Percentiles rank a stretch among this genome's conserved stretches.
phyloP scores from a whole-genome alignment of 2,329 filamentous ascomycete genomes.

The Amylocarpus encephaloides region DNA sequence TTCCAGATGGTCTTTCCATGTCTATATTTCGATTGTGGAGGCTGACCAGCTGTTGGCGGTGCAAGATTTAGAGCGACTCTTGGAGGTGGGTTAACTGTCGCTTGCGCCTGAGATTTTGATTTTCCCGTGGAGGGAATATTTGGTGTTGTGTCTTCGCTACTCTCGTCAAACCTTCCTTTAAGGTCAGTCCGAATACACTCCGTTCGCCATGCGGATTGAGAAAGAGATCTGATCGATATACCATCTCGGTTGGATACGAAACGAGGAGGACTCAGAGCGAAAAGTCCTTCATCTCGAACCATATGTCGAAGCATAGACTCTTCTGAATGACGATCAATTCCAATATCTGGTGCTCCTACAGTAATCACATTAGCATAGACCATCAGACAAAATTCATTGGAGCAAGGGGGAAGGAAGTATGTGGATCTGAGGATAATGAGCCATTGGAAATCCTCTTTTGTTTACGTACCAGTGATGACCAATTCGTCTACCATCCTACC shows the following conservation, averaged over 20 bases:
- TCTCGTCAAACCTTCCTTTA: neutral
- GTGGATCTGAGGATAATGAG: neutral
- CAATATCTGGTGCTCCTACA: neutral
- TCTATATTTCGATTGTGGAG: slow-evolving; percentile 12
- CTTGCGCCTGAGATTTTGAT: neutral
- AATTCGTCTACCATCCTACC: slow-evolving; percentile 17
- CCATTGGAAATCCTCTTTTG: neutral
- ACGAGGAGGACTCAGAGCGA: slow-evolving; percentile 7
- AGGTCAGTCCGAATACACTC: neutral
- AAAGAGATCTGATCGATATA: slow-evolving; percentile 9
- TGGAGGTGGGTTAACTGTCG: neutral
- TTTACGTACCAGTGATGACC: slow-evolving; percentile 14
- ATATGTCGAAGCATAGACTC: slow-evolving; percentile 12
- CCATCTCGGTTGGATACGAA: slow-evolving; percentile 11
- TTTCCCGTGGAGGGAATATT: neutral
- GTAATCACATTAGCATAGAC: neutral
- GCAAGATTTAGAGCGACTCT: neutral
- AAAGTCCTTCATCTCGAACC: slow-evolving; percentile 16
- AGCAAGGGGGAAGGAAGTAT: neutral
- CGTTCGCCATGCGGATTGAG: neutral
- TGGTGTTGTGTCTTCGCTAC: neutral
- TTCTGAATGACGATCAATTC: slow-evolving; percentile 2
- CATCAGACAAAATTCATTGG: slow-evolving; percentile 1
- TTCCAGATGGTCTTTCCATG: slow-evolving; percentile 18
- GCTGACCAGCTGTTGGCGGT: slow-evolving; percentile 13